These are phyloP conservation scores for Delonix regia DNA, from an alignment of 306 rosid genomes.

Conservation along the genomic window DNA sequence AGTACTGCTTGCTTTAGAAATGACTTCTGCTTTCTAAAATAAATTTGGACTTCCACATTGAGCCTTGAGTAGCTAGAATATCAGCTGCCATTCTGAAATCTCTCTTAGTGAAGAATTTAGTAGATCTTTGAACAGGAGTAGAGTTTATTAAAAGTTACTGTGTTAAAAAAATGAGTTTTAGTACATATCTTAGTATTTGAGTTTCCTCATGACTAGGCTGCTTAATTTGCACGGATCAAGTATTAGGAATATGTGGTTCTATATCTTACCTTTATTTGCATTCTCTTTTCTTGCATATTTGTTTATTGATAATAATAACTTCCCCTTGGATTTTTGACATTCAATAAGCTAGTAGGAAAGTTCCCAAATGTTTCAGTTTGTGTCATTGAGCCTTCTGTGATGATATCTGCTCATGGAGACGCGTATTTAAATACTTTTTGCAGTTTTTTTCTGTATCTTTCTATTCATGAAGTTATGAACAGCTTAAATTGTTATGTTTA, in stretches of 20 bases:
- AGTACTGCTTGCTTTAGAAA: background rate
- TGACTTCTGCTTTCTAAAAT: background rate
- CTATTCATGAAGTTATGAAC: conserved; percentile 7
- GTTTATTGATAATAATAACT: background rate
- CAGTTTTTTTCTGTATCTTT: conserved; percentile 24
- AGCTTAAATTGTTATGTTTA: conserved; percentile 1
- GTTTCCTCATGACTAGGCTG: conserved; percentile 14
- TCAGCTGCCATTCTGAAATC: background rate
- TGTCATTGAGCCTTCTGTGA: conserved; percentile 21
- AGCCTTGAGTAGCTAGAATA: background rate
- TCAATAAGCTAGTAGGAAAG: background rate
- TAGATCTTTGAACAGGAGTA: too few relatives aligned
- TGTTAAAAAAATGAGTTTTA: background rate
- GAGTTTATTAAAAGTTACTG: too few relatives aligned
- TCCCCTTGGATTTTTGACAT: conserved; percentile 17
- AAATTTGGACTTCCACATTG: background rate
- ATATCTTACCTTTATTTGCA: conserved; percentile 17
- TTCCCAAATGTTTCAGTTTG: conserved; percentile 20
- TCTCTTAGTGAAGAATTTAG: too few relatives aligned
- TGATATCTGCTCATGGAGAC: background rate
- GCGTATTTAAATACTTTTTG: conserved; percentile 8
- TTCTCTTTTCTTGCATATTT: conserved; percentile 5
- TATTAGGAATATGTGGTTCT: background rate
- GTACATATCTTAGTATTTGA: background rate
- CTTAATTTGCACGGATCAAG: background rate